Conservation (phyloP, 2,329 filamentous ascomycete genomes). For the Apiospora rasikravindrae region DNA sequence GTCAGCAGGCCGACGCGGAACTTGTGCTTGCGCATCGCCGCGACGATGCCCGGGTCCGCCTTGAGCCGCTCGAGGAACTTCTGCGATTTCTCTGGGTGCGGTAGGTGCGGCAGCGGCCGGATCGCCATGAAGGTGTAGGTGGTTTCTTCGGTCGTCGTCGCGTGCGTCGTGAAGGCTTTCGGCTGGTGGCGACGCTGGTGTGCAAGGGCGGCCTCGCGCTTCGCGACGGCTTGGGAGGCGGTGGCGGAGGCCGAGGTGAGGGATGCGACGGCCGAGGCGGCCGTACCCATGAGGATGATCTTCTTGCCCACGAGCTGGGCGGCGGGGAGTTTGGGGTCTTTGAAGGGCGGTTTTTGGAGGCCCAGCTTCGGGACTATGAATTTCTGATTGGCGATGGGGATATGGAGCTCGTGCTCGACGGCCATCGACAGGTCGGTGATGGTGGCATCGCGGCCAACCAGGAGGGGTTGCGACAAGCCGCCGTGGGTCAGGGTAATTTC, state of each 20-base stretch:
- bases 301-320: conserved; percentile 59
- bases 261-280: conserved; percentile 62
- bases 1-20: conserved; percentile 87
- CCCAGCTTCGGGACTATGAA: conserved; percentile 69
- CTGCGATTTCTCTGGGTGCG: conserved; percentile 72
- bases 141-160: not conserved
- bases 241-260: conserved; percentile 52
- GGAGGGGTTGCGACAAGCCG: conserved; percentile 49
- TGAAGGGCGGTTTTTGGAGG: conserved; percentile 68
- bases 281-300: conserved; percentile 69
- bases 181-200: conserved; percentile 36
- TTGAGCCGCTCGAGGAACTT: conserved; percentile 77
- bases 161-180: conserved; percentile 29
- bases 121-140: conserved; percentile 84
- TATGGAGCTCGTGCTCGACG: conserved; percentile 60
- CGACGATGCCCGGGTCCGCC: conserved; percentile 83
- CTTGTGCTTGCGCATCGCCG: conserved; percentile 81
- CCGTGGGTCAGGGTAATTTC: conserved; percentile 54
- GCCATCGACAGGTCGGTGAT: conserved; percentile 64
- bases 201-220: conserved; percentile 50
- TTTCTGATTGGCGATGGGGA: conserved; percentile 70
- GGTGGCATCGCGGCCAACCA: conserved; percentile 52
- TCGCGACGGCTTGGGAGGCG: conserved; percentile 54
- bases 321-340: conserved; percentile 58
- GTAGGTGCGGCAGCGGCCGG: conserved; percentile 77